Percentiles rank a stretch among this genome's conserved stretches.
phyloP scores from a whole-genome alignment of 2,329 filamentous ascomycete genomes.

The Calonectria pteridis region DNA sequence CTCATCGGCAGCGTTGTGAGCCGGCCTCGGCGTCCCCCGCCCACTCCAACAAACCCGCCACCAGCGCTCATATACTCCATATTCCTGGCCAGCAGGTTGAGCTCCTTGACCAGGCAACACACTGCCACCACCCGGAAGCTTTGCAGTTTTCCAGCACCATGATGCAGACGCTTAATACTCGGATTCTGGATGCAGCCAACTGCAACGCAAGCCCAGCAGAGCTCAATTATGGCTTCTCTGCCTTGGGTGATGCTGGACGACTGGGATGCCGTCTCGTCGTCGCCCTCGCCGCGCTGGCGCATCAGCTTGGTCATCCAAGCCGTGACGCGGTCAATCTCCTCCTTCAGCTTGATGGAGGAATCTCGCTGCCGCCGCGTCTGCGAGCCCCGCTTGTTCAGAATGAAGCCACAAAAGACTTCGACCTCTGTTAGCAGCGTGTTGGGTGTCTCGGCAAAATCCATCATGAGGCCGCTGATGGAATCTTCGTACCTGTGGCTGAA shows the following conservation, averaged over 20 bases:
- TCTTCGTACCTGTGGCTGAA: constrained; percentile 59
- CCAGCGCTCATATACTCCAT: constrained; percentile 23
- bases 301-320: constrained; percentile 54
- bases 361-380: constrained; percentile 66
- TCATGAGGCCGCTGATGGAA: constrained; percentile 49
- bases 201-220: constrained; percentile 52
- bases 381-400: constrained; percentile 63
- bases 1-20: constrained; percentile 34
- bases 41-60: constrained; percentile 44
- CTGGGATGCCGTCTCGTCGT: not conserved
- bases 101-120: constrained; percentile 47
- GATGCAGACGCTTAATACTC: constrained; percentile 11
- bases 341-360: constrained; percentile 63
- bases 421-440: constrained; percentile 59
- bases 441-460: constrained; percentile 59
- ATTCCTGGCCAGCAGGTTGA: constrained; percentile 33
- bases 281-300: constrained; percentile 31
- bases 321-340: constrained; percentile 63
- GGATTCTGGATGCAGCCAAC: constrained; percentile 39
- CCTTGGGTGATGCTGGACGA: constrained; percentile 16
- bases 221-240: constrained; percentile 47
- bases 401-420: constrained; percentile 68
- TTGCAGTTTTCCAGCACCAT: constrained; percentile 40
- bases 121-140: constrained; percentile 56
- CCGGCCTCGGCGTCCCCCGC: constrained; percentile 26